These are phyloP conservation scores for Choiromyces venosus DNA, from an alignment of 495 filamentous ascomycete genomes.

Conservation along the genomic window DNA sequence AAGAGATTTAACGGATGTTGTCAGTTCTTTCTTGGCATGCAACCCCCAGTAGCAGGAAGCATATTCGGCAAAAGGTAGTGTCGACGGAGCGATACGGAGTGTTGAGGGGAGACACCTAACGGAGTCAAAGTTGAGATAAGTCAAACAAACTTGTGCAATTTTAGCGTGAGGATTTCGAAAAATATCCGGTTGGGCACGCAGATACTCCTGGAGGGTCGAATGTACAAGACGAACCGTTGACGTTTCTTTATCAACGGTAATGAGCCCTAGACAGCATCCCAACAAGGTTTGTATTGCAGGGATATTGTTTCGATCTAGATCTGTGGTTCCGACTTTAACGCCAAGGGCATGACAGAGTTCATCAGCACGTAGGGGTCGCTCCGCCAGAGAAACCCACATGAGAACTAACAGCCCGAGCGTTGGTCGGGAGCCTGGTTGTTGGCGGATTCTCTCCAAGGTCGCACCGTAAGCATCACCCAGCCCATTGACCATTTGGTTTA, in stretches of 20 bases:
- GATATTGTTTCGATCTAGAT: slow-evolving; percentile 10
- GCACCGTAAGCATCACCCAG: background rate
- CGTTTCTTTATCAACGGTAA: slow-evolving; percentile 2
- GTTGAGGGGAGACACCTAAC: background rate
- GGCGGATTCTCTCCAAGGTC: background rate
- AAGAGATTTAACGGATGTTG: background rate
- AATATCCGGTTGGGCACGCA: background rate
- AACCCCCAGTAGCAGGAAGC: background rate
- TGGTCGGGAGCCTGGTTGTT: background rate
- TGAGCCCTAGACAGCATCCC: background rate
- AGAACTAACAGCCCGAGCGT: slow-evolving; percentile 10
- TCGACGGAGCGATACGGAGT: background rate
- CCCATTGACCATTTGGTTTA: background rate
- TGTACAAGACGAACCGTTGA: slow-evolving; percentile 5
- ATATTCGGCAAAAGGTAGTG: background rate
- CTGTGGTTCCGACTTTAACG: background rate
- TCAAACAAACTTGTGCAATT: slow-evolving; percentile 1
- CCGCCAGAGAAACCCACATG: slow-evolving; percentile 7
- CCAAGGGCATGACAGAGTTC: slow-evolving; percentile 13
- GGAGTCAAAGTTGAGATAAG: slow-evolving; percentile 8
- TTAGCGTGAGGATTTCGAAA: background rate
- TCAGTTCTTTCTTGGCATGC: slow-evolving; percentile 2
- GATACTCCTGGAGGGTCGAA: slow-evolving; percentile 6
- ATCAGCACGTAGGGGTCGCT: slow-evolving; percentile 4
- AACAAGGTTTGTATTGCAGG: slow-evolving; percentile 2